Conservation (phyloP, 2,329 filamentous ascomycete species). For the Onygenales sp. region DNA sequence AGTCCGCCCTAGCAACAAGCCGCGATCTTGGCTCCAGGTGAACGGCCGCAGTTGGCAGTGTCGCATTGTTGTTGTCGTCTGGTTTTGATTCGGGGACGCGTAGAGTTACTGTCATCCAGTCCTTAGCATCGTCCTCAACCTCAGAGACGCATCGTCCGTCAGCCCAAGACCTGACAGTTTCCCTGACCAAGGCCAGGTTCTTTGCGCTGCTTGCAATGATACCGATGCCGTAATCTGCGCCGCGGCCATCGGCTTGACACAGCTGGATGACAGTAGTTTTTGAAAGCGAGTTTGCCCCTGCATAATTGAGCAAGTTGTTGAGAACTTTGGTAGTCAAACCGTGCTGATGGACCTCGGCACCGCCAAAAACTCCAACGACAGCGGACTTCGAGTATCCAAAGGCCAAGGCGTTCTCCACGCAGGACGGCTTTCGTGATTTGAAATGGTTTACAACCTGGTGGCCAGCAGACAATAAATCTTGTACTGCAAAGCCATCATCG, state of each 20-base stretch:
- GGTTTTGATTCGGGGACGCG: no score
- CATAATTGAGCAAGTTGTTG: not conserved
- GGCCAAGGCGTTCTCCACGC: not conserved
- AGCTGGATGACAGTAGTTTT: not conserved
- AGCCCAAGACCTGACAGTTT: constrained; percentile 1
- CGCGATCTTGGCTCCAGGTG: not conserved
- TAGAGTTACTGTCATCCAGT: not conserved
- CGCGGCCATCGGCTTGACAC: not conserved
- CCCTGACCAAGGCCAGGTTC: not conserved
- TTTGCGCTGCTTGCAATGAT: not conserved
- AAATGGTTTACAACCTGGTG: not conserved
- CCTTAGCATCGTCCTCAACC: not conserved
- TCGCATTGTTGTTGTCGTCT: no score
- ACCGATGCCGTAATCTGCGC: constrained; percentile 1
- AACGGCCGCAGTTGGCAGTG: no score
- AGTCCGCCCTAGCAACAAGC: not conserved
- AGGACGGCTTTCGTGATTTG: not conserved
- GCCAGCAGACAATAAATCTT: not conserved
- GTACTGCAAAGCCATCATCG: not conserved
- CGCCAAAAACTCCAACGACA: not conserved
- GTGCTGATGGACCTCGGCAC: not conserved
- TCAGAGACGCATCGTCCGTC: not conserved
- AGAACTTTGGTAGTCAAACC: not conserved
- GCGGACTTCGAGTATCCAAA: not conserved
- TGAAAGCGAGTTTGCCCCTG: not conserved